These are phyloP conservation scores for Citrus maxima DNA, from an alignment of 345 rosid genomes.

Conservation along the genomic window DNA sequence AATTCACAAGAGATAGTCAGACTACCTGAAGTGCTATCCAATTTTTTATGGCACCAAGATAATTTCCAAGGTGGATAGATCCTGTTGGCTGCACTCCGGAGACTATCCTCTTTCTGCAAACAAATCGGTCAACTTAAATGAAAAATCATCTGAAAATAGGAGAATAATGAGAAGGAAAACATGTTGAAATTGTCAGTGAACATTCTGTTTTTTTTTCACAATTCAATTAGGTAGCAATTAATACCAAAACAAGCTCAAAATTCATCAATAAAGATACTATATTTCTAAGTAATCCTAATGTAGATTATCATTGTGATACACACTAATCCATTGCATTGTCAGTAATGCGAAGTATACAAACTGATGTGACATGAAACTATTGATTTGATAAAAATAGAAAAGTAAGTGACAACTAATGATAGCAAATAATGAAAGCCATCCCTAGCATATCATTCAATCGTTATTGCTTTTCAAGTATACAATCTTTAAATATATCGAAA, in stretches of 20 bases:
- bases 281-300: neutral
- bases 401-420: no score
- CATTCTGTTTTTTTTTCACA: neutral
- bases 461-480: no score
- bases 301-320: neutral
- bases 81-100: constrained; percentile 98
- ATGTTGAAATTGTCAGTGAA: neutral
- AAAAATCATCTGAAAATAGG: neutral
- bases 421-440: no score
- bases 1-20: neutral
- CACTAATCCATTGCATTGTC: neutral
- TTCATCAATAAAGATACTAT: neutral
- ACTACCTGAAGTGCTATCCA: constrained; percentile 82
- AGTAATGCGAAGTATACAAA: no score
- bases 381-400: no score
- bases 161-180: neutral
- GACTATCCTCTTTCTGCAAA: constrained; percentile 70
- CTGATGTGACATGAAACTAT: no score
- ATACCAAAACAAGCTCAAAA: neutral
- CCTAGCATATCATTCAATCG: no score
- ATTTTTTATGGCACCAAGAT: constrained; percentile 88
- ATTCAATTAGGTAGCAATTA: neutral
- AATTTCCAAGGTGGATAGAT: constrained; percentile 82
- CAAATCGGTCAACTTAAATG: neutral
- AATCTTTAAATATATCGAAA: no score